Evolutionary conservation across 1,139 yeast genomes (phyloP).

Genomic region (Magnusiomyces ingens): DNA sequence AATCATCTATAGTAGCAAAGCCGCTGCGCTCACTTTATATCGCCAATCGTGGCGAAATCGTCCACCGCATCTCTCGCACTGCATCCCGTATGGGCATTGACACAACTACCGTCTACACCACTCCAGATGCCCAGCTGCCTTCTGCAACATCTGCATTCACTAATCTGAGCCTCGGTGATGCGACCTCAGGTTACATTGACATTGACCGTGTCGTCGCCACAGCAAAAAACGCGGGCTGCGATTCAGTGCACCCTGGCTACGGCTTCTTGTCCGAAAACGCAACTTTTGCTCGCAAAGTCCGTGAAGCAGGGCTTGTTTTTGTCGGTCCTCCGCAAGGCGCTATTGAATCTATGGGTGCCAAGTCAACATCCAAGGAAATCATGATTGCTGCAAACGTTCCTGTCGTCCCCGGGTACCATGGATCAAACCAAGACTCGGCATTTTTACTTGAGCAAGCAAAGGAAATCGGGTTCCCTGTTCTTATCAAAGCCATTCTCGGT

Average conservation of each 20-base stretch:
- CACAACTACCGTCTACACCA: constrained; percentile 39
- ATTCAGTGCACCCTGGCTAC: constrained; percentile 44
- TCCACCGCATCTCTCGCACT: constrained; percentile 38
- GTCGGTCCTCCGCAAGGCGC: constrained; percentile 42
- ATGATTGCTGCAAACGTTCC: constrained; percentile 39
- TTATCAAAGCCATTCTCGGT: constrained; percentile 46
- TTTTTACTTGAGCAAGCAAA: constrained; percentile 34
- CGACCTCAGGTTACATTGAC: constrained; percentile 41
- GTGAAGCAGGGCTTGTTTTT: constrained; percentile 36
- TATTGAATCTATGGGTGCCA: constrained; percentile 35
- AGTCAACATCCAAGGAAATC: constrained; percentile 32
- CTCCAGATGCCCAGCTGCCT: constrained; percentile 39
- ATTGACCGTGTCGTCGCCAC: constrained; percentile 38
- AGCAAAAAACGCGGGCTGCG: constrained; percentile 37
- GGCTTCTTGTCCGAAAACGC: constrained; percentile 43
- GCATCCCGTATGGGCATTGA: constrained; percentile 37
- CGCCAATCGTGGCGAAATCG: constrained; percentile 46
- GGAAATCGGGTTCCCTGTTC: constrained; percentile 42
- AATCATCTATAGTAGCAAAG: constrained; percentile 16
- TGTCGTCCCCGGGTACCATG: constrained; percentile 44
- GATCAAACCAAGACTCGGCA: constrained; percentile 32
- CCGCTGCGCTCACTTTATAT: constrained; percentile 35
- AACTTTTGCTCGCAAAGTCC: constrained; percentile 37
- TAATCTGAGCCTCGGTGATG: constrained; percentile 35
- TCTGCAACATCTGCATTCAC: constrained; percentile 37